A percentile compares a stretch with the other conserved stretches of the same genome.
These are phyloP conservation scores for Cadophora sp. DNA, from an alignment of 2,329 filamentous ascomycete genomes.

Conservation along the genomic window DNA sequence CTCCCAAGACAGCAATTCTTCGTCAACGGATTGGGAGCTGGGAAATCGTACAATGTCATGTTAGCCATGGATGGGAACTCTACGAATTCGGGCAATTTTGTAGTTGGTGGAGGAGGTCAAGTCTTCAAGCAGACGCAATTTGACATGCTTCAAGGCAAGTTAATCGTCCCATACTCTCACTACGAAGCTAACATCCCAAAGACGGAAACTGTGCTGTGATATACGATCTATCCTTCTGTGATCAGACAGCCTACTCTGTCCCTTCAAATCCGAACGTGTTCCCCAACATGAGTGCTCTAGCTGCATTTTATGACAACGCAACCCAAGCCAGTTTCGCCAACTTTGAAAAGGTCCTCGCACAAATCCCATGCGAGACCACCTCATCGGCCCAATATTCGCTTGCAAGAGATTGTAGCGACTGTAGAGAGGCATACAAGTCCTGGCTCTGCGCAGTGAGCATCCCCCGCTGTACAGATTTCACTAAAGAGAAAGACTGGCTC, in stretches of 20 bases:
- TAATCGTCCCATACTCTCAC: background rate
- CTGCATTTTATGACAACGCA: conserved; percentile 78
- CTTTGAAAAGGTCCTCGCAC: conserved; percentile 82
- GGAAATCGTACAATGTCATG: conserved; percentile 74
- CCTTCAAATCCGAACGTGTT: conserved; percentile 76
- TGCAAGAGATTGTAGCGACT: conserved; percentile 76
- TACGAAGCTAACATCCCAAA: conserved; percentile 41
- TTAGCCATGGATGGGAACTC: conserved; percentile 68
- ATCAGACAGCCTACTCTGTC: conserved; percentile 88
- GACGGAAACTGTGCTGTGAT: conserved; percentile 86
- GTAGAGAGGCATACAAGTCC: conserved; percentile 81
- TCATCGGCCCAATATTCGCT: conserved; percentile 81
- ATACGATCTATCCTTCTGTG: conserved; percentile 87
- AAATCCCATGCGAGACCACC: conserved; percentile 83
- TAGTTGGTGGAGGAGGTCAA: conserved; percentile 74
- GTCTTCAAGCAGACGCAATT: conserved; percentile 79
- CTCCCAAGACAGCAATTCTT: conserved; percentile 90
- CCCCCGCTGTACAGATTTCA: conserved; percentile 89
- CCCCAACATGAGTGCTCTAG: conserved; percentile 66
- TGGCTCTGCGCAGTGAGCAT: conserved; percentile 96
- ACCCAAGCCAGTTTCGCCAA: conserved; percentile 73
- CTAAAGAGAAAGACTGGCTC: conserved; percentile 54
- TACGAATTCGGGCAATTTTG: conserved; percentile 59
- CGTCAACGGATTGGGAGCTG: conserved; percentile 74
- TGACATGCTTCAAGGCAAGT: conserved; percentile 76